phyloP scores from a whole-genome alignment of 2,329 filamentous ascomycete species.

The Pseudogymnoascus pannorum region DNA sequence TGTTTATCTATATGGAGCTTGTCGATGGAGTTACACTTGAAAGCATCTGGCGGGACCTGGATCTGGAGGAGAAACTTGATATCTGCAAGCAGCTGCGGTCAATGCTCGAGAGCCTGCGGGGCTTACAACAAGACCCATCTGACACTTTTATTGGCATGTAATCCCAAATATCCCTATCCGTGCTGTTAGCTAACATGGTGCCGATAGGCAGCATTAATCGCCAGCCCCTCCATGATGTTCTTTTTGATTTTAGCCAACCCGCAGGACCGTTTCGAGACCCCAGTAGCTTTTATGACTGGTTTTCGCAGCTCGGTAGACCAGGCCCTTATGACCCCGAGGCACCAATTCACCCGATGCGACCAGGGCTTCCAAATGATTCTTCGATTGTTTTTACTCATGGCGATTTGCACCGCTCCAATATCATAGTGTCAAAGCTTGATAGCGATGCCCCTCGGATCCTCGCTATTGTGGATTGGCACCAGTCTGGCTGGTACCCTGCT shows the following conservation, averaged over 20 bases:
- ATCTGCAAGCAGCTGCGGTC: conserved; percentile 20
- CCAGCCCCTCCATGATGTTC: conserved; percentile 18
- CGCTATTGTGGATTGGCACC: conserved; percentile 30
- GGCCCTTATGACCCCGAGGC: conserved; percentile 18
- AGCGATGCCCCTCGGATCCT: conserved; percentile 20
- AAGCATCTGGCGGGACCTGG: conserved; percentile 15
- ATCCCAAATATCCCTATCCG: neutral
- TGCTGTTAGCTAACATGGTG: neutral
- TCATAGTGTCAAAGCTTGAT: conserved; percentile 23
- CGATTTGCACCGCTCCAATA: conserved; percentile 30
- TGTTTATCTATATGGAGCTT: conserved; percentile 26
- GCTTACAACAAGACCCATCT: conserved; percentile 12
- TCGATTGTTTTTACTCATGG: conserved; percentile 29
- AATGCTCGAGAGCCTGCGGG: conserved; percentile 17
- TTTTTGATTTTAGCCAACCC: conserved; percentile 18
- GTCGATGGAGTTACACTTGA: conserved; percentile 18
- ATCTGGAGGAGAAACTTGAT: conserved; percentile 10
- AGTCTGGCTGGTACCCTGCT: conserved; percentile 31
- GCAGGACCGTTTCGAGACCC: conserved; percentile 22
- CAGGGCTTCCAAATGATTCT: conserved; percentile 24
- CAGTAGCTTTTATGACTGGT: conserved; percentile 25
- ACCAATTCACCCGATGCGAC: conserved; percentile 20
- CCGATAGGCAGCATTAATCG: conserved; percentile 14
- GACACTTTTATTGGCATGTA: conserved; percentile 14
- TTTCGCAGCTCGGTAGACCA: conserved; percentile 18